Evolutionary conservation across 495 filamentous ascomycete genomes (phyloP).

Genomic region (Penicillium alfredii): DNA sequence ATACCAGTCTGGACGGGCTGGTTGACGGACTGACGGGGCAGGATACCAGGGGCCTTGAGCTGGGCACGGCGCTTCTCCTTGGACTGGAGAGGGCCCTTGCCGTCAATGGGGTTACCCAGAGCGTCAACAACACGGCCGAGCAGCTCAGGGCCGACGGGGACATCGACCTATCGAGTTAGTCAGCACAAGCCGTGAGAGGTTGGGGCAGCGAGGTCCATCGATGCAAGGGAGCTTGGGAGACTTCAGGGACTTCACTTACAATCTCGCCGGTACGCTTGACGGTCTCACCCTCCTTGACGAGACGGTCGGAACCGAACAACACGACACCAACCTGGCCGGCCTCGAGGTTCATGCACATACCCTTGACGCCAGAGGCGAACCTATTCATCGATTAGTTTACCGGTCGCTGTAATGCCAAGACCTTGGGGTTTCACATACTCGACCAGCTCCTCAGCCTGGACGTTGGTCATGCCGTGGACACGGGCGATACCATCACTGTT

Average conservation of each 20-base stretch:
- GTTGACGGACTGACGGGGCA: conserved; percentile 94
- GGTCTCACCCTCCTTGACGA: conserved; percentile 98
- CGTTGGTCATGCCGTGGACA: conserved; percentile 99
- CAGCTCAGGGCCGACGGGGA: conserved; percentile 86
- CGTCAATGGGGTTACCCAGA: conserved; percentile 97
- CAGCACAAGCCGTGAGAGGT: no score
- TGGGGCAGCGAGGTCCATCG: no score
- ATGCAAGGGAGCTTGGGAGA: background rate
- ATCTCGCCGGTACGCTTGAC: conserved; percentile 99
- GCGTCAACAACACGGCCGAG: conserved; percentile 98
- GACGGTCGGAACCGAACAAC: conserved; percentile 99
- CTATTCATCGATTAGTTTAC: conserved; percentile 49
- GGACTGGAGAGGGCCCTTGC: conserved; percentile 93
- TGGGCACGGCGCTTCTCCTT: conserved; percentile 92
- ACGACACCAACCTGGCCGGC: conserved; percentile 99
- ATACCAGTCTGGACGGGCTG: conserved; percentile 98
- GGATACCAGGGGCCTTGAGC: conserved; percentile 97
- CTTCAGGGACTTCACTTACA: conserved; percentile 54
- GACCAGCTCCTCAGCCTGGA: conserved; percentile 99
- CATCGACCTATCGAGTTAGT: conserved; percentile 72
- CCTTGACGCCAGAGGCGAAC: conserved; percentile 99
- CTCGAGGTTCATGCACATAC: conserved; percentile 99
- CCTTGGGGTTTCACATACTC: conserved; percentile 65
- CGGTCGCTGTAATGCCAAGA: conserved; percentile 17
- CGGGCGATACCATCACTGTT: conserved; percentile 98